Evolutionary conservation across 129 eudicot species (phyloP), one percentile per base, ranked within the genome.

Genomic region (Flaveria sonorensis): DNA sequence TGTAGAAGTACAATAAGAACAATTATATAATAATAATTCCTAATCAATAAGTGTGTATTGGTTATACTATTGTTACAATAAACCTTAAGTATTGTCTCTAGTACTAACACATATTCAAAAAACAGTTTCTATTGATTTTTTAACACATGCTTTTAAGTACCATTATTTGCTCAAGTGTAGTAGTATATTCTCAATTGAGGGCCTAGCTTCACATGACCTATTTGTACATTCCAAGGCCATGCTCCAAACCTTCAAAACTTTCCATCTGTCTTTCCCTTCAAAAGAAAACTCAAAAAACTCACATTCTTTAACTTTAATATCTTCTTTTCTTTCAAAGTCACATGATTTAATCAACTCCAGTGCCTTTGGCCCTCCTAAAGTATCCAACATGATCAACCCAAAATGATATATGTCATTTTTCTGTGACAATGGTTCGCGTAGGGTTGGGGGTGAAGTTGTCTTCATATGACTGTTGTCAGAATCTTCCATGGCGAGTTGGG

Each of bases 221-320:
- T 83, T 83, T 59, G 82, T 83, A 79, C 90, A 88, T 71, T 71
- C 81, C 81, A 88, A 51, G 8, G 83, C 90, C 68, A 88, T 79
- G 20, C 73, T 81, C 79, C 76, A 81, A 68, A 85, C 86, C 81
- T 75, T 81, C 85, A 48, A 46, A 26, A 76, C 80, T 30, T 86
- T 77, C 66, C 57, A 30, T 73, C 36, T 83, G 42, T 80, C 87
- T 19, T 83, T 83, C 77, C 81, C 83, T 72, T 75, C 70, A 19
- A 62, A 73, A 21, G 53, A 19, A 60, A 86, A 79, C 82, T 86
- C 87, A 39, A 79, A 83, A 68, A 77, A 20, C 30, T 75, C 81
- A 45, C 48, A n/a, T 45, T 11, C 57, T 50, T 77, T 57, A n/a
- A 6, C 79, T 57, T 46, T 80, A 21, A 60, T 65, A 43, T 69